These are phyloP conservation scores for Talaromyces borbonicus DNA, from an alignment of 495 filamentous ascomycete species.

Conservation along the genomic window DNA sequence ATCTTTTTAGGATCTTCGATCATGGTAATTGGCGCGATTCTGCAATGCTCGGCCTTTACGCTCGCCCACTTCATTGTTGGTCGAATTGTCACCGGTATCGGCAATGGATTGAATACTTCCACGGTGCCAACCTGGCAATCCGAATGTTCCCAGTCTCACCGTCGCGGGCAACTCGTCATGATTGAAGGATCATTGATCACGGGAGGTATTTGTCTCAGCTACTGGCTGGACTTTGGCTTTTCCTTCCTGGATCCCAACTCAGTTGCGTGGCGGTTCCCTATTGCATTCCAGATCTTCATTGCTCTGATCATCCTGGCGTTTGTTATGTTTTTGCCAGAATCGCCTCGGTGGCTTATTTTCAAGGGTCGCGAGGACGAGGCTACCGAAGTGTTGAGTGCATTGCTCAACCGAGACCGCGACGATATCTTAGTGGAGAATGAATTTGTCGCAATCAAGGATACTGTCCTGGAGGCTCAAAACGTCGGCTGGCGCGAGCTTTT, in stretches of 20 bases:
- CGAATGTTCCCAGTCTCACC: constrained; percentile 64
- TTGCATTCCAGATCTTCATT: constrained; percentile 65
- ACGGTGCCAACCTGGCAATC: constrained; percentile 73
- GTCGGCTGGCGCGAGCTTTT: constrained; percentile 59
- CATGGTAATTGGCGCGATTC: constrained; percentile 56
- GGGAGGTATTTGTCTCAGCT: constrained; percentile 59
- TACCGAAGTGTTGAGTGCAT: constrained; percentile 48
- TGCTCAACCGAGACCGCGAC: constrained; percentile 44
- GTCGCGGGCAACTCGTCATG: constrained; percentile 70
- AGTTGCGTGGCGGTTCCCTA: constrained; percentile 65
- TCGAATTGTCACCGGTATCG: constrained; percentile 57
- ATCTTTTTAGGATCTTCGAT: constrained; percentile 63
- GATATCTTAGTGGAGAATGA: constrained; percentile 51
- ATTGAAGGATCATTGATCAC: constrained; percentile 67
- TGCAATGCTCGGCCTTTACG: constrained; percentile 51
- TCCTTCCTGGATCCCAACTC: constrained; percentile 53
- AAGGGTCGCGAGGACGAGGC: constrained; percentile 60
- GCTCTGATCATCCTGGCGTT: constrained; percentile 49
- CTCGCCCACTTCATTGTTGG: constrained; percentile 57
- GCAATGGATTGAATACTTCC: constrained; percentile 54
- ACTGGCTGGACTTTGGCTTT: constrained; percentile 69
- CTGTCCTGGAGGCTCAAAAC: constrained; percentile 60
- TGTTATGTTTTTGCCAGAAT: constrained; percentile 60
- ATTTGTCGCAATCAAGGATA: constrained; percentile 64
- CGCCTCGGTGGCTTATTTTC: constrained; percentile 64